Evolutionary conservation across 495 filamentous ascomycete genomes (phyloP), one percentile per base, ranked within the genome.

Genomic region (Echria macrotheca): DNA sequence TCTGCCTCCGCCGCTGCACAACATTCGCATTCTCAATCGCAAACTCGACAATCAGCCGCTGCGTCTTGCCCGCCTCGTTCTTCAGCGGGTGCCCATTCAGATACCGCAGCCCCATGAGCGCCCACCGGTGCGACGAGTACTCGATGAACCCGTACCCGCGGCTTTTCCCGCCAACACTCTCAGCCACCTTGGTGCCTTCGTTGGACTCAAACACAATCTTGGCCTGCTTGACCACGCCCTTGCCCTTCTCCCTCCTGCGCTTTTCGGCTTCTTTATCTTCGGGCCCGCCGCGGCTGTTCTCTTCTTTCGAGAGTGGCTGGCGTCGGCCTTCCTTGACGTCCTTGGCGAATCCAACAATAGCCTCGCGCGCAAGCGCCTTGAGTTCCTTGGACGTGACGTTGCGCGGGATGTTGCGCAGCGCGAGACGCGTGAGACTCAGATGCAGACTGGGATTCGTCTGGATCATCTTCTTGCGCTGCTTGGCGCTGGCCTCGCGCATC

Each of bases 11-110:
- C 47, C 93, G 74, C 49, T 77, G 73, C 28, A 99, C 86, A 4
- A 99, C 93, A 58, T 96, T 88, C 5, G 88, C 90, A 56, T 99
- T 99, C 67, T 99, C 93, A 62, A 99, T 96, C 10, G 93, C 91
- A 69, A 99, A 99, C 63, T 99, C 93, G 28, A 91, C 91, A 65
- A 99, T 87, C 40, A 97, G 66, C 11, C 91, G 74, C 41, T 70
- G 68, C 44, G 70, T 73, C 61, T 76, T 76, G 37, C 74, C 76
- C 2, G 50, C 54, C 21, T 69, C 57, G 36, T 65, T 71, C 51
- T 75, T 71, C 12, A 79, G 37, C n/a, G 82, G 75, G 57, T 91
- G 86, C 0, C 90, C 89, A 60, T 99, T 99, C 26, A 99, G 70
- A 83, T 86, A 96, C 24, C 93, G 72, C 49, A 99, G 70, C 15